A percentile compares a stretch with the other conserved stretches of the same genome.
Evolutionary conservation across 202 grass and related monocot genomes (phyloP).

Genomic region (Setaria italica): DNA sequence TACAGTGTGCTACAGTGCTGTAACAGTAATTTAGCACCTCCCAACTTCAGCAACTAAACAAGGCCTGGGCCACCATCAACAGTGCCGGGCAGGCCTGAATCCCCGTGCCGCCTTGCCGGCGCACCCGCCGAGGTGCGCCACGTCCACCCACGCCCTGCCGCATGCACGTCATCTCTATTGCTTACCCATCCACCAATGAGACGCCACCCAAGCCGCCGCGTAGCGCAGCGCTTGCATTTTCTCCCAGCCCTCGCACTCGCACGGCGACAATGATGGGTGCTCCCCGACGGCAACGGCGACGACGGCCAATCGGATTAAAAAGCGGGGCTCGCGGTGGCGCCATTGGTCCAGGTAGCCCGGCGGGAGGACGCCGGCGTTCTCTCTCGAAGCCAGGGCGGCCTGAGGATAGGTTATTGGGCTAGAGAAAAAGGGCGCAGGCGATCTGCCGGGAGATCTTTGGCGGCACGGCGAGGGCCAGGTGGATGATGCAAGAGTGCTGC

Average conservation of each 20-base stretch:
- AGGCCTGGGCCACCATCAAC: too few species aligned
- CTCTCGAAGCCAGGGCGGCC: background rate
- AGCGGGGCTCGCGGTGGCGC: background rate
- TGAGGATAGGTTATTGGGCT: background rate
- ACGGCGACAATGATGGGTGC: background rate
- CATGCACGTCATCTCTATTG: too few species aligned
- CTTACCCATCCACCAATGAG: too few species aligned
- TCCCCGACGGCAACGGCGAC: background rate
- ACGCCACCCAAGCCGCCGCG: background rate
- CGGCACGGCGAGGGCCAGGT: background rate
- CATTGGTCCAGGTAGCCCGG: background rate
- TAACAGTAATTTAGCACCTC: too few species aligned
- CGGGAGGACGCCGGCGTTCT: background rate
- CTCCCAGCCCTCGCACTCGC: too few species aligned
- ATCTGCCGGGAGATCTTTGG: background rate
- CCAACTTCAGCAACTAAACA: too few species aligned
- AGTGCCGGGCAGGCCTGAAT: too few species aligned
- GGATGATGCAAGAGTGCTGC: slow-evolving; percentile 2
- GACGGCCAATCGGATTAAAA: background rate
- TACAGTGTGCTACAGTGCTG: too few species aligned
- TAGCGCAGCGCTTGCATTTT: too few species aligned
- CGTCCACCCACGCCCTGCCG: too few species aligned
- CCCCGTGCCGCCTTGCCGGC: too few species aligned
- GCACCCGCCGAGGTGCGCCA: too few species aligned
- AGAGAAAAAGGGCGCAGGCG: background rate